phyloP scores from a whole-genome alignment of 2,329 filamentous ascomycete species.

The Ophiocordyceps unilateralis region DNA sequence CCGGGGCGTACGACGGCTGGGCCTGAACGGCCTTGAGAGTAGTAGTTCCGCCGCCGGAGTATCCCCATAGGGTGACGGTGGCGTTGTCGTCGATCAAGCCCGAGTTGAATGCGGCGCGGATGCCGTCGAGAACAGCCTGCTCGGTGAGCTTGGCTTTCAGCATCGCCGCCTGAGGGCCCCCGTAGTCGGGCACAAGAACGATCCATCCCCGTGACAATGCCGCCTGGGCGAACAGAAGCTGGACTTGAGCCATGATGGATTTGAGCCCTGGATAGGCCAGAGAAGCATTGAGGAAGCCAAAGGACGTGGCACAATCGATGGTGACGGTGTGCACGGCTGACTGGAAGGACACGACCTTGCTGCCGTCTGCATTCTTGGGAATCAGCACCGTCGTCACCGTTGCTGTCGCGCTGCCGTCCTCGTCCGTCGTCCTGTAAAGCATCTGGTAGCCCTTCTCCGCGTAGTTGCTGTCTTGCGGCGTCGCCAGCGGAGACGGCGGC shows the following conservation, averaged over 20 bases:
- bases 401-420: slow-evolving; percentile 14
- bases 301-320: slow-evolving; percentile 15
- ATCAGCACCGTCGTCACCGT: slow-evolving; percentile 21
- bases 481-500: slow-evolving; percentile 7
- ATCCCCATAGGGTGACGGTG: slow-evolving; percentile 25
- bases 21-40: slow-evolving; percentile 9
- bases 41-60: slow-evolving; percentile 10
- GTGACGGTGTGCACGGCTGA: slow-evolving; percentile 21
- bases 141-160: slow-evolving; percentile 21
- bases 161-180: slow-evolving; percentile 25
- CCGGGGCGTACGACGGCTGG: slow-evolving; percentile 9
- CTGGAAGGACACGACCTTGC: slow-evolving; percentile 23
- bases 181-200: slow-evolving; percentile 28
- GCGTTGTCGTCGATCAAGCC: slow-evolving; percentile 13
- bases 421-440: slow-evolving; percentile 21
- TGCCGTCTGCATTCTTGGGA: slow-evolving; percentile 12
- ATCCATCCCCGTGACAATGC: slow-evolving; percentile 25
- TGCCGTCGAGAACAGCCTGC: slow-evolving; percentile 23
- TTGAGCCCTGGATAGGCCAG: slow-evolving; percentile 12
- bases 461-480: slow-evolving; percentile 3
- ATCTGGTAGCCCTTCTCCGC: slow-evolving; percentile 13
- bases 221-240: slow-evolving; percentile 8
- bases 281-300: slow-evolving; percentile 6
- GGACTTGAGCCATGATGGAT: slow-evolving; percentile 10
- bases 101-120: slow-evolving; percentile 20